phyloP scores from a whole-genome alignment of 352 stramenopile genomes.

The Stephanocyclus meneghinianus region DNA sequence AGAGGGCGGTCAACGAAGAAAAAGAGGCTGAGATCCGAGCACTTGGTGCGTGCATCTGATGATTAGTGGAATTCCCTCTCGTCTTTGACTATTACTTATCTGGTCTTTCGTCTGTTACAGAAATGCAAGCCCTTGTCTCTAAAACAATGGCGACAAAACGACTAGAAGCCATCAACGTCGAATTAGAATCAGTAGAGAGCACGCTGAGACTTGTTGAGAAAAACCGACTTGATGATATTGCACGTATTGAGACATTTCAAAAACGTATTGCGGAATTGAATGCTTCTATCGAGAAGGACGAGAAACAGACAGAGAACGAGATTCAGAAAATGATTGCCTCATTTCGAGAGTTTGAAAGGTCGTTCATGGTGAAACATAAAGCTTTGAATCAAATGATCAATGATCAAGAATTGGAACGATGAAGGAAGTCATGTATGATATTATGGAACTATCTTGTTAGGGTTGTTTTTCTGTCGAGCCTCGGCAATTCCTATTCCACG shows the following conservation, averaged over 20 bases:
- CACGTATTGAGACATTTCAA: conserved; percentile 60
- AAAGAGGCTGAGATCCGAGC: conserved; percentile 40
- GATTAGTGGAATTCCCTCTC: conserved; percentile 19
- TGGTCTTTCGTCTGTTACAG: conserved; percentile 7
- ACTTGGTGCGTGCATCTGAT: conserved; percentile 32
- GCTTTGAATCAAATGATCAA: neutral
- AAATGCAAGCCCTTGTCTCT: conserved; percentile 38
- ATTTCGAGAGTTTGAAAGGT: conserved; percentile 36
- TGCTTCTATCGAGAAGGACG: conserved; percentile 54
- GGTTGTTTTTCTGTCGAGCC: no score
- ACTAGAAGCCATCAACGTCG: conserved; percentile 54
- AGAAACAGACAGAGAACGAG: conserved; percentile 44
- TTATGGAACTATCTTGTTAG: no score
- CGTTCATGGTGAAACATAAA: conserved; percentile 2
- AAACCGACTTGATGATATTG: conserved; percentile 66
- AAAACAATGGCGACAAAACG: conserved; percentile 50
- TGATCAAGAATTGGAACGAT: no score
- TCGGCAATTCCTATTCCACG: no score
- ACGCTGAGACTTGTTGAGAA: conserved; percentile 70
- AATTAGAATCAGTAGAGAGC: conserved; percentile 56
- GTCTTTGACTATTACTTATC: neutral
- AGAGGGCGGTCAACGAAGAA: conserved; percentile 33
- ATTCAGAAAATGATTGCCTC: conserved; percentile 38
- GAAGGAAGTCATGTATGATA: no score
- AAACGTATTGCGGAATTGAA: conserved; percentile 58